Evolutionary conservation across 2,329 filamentous ascomycete genomes (phyloP), one percentile per base, ranked within the genome.

Genomic region (Grosmannia penicillata): DNA sequence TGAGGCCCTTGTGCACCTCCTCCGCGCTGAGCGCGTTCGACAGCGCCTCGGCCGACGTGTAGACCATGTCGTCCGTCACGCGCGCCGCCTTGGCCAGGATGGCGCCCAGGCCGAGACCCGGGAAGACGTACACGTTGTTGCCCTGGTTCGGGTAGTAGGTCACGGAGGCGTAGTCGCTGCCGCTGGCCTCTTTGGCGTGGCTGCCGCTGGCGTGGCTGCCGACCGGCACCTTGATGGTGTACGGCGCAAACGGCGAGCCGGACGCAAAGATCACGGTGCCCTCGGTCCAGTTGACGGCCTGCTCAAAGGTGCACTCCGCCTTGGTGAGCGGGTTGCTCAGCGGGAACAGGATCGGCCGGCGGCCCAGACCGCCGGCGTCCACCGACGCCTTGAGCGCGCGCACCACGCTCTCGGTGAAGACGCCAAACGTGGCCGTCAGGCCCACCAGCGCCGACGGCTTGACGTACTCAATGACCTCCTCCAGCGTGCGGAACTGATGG

Each of bases 241-340:
- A 70, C 3, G 78, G 70, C 19, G 76, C 72, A 72, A 96, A 96
- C 13, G 91, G 91, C 35, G 86, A 94, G 46, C 91, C 91, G 6
- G 86, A 95, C 36, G 91, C 91, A 54, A 98, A 98, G 56, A 98
- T 76, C 51, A 78, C 86, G 39, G 78, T 83, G 44, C 89, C 89
- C 42, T 96, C 82, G 10, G 89, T 96, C 77, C 89, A 78, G 52
- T 77, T 73, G 53, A 96, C 72, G 14, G 91, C 91, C 55, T 91
- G 82, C 67, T 95, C 87, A 53, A 93, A 96, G 14, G 85, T 94
- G 66, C 91, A 96, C 65, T 98, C 91, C 8, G 89, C 93, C 68
- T 96, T 95, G 62, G 81, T 87, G 37, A 87, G 78, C 36, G 91
- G 91, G 66, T 98, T 96, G 61, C 84, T 93, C 31, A 98, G 78